Evolutionary conservation across 345 rosid species (phyloP), one percentile per base, ranked within the genome.

Genomic region (Brassica incana): DNA sequence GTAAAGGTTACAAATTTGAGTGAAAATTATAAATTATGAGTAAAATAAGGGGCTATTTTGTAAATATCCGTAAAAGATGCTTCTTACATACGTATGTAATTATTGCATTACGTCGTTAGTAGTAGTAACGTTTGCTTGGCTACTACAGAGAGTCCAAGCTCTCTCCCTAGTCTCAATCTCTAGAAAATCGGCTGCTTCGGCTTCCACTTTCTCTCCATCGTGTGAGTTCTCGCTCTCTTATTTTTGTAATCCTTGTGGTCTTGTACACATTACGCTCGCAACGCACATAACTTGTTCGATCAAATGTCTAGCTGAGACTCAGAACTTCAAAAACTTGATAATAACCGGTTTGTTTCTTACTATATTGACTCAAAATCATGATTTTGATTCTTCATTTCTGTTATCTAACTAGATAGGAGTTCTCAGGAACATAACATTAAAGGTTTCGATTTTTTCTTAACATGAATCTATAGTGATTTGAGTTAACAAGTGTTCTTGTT

Each of bases 281-380:
- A 8, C 65, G 79, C 77, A 71, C 63, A 14, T 35, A 43, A 65
- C 15, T 1, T 80, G 80, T 75, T 80, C 77, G 83, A 71, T 71
- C 25, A 64, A 71, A 75, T 71, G 80, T 8, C 68, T 70, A 80
- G 64, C 54, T 58, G 72, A 74, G 52, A 69, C 27, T 66, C 36
- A 2, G 18, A 25, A 52, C 58, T 48, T 48, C 16, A 48, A 48
- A 48, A 10, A 0, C 3, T 7, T 43, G 36, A 52, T 10, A 16
- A 29, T 36, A 29, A 1, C 15, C 11, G 33, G 77, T 71, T n/a
- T n/a, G n/a, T n/a, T n/a, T n/a, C n/a, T n/a, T n/a, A n/a, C n/a
- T n/a, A n/a, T n/a, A n/a, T n/a, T n/a, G n/a, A n/a, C n/a, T n/a
- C n/a, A n/a, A n/a, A n/a, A n/a, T n/a, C n/a, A n/a, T n/a, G n/a